Conservation (phyloP, 164 flowering plant species). For the Stephania japonica region DNA sequence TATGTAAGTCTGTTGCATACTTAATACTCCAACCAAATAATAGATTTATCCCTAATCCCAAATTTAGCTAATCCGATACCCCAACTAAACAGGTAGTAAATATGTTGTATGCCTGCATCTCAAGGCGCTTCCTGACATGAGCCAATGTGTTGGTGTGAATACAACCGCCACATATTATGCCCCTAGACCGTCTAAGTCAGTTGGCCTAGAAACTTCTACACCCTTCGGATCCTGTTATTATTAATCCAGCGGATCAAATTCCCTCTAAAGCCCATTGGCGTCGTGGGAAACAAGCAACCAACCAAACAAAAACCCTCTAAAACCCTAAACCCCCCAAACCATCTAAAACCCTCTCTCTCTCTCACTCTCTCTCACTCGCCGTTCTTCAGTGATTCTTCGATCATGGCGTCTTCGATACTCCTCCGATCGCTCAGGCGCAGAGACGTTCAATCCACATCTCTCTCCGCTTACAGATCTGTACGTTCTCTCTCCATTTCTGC, state of each 20-base stretch:
- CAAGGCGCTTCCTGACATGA: too few species aligned
- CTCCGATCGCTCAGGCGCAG: conserved; percentile 50
- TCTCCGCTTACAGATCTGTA: conserved; percentile 47
- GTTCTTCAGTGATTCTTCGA: background rate
- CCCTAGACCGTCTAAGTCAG: background rate
- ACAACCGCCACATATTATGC: too few species aligned
- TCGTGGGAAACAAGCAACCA: background rate
- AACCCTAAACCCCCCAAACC: conserved; percentile 25
- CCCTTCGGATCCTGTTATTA: background rate
- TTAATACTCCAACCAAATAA: too few species aligned
- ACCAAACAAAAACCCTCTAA: conserved; percentile 3
- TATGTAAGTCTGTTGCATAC: too few species aligned
- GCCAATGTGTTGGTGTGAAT: too few species aligned
- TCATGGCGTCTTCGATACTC: conserved; percentile 48
- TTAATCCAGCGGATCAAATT: too few species aligned
- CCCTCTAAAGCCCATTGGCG: background rate
- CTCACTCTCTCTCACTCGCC: background rate
- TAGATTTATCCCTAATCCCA: too few species aligned
- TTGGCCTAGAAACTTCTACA: background rate
- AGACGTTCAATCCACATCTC: conserved; percentile 32
- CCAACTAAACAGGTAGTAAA: too few species aligned
- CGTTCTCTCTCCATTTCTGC: conserved; percentile 1
- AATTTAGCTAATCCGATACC: too few species aligned
- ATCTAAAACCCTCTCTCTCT: background rate
- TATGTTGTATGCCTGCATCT: too few species aligned